Base-by-base conservation (phyloP, 2,329 filamentous ascomycete genomes). In the Ramularia endophylla region DNA sequence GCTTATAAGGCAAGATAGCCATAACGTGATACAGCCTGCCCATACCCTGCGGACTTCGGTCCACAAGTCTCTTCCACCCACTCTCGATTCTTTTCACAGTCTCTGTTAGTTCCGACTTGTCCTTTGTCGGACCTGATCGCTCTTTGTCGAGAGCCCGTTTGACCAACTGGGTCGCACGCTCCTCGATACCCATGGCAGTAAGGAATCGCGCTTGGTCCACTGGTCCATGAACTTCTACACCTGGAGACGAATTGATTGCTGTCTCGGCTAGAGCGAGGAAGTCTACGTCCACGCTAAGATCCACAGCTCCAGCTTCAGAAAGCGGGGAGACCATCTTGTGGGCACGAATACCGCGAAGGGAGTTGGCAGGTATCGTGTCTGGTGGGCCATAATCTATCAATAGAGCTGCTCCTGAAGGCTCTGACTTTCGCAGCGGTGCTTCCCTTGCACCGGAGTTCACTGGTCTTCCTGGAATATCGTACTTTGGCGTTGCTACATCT, bases 1-100 rank as follows among this genome's bases (percentile, higher is more conserved):
- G 58, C 32, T 51, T 54, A 49, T 66, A 64, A 0, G 92, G 92
- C 56, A 97, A 61, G 55, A 98, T 87, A 9, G 89, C 86, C 74
- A 98, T 74, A 17, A 80, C 89, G 68, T 97, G 95, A 64, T 98
- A 98, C 16, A 95, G 70, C 67, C 83, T 89, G 0, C 92, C 92
- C 92, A 98, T 98, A 0, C 88, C 90, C 38, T 78, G 80, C 1
- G 81, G 83, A 0, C 85, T 83, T 30, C 80, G 73, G 62, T 95
- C 89, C n/a, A 95, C 78, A 38, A 98, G 68, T 47, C 92, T 73
- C 66, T 78, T 83, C 78, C 87, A 94, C 0, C 84, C 82, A 48
- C 71, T 77, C 50, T 87, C 80, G 22, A 95, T 71, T 38, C 79
- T 77, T 51, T 70, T 72, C 20, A 67, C 75, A 48, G 71, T 73